Conservation (phyloP, 2,329 filamentous ascomycete species). For the Colletotrichum tamarilloi region DNA sequence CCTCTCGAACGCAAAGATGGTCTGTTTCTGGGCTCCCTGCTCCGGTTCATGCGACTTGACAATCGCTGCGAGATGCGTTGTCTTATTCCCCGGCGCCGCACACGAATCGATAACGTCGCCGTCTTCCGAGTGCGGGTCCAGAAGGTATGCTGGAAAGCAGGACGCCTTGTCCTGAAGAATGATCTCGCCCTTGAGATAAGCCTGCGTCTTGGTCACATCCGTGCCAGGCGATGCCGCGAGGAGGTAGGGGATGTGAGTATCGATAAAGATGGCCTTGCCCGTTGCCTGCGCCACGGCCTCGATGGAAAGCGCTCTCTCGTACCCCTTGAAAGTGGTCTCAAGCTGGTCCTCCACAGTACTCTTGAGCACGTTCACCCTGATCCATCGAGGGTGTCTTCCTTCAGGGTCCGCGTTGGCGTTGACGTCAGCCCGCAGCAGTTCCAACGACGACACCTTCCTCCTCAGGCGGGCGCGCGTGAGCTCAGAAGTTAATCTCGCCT, state of each 20-base stretch:
- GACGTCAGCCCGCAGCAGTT: slow-evolving; percentile 71
- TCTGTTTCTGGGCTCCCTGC: slow-evolving; percentile 49
- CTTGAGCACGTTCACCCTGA: slow-evolving; percentile 85
- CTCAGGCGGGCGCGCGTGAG: slow-evolving; percentile 83
- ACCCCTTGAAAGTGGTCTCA: slow-evolving; percentile 77
- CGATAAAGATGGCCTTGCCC: slow-evolving; percentile 73
- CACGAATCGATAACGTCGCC: slow-evolving; percentile 92
- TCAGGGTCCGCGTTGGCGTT: slow-evolving; percentile 62
- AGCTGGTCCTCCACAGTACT: slow-evolving; percentile 78
- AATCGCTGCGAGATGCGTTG: slow-evolving; percentile 89
- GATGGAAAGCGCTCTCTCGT: slow-evolving; percentile 66
- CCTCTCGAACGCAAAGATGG: slow-evolving; percentile 84
- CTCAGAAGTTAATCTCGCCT: slow-evolving; percentile 82
- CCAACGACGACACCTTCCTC: slow-evolving; percentile 74
- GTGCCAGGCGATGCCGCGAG: slow-evolving; percentile 79
- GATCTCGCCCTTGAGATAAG: slow-evolving; percentile 81
- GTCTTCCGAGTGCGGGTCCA: slow-evolving; percentile 74
- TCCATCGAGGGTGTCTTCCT: slow-evolving; percentile 84
- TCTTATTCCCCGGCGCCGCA: slow-evolving; percentile 96
- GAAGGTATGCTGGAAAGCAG: slow-evolving; percentile 92
- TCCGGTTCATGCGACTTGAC: slow-evolving; percentile 58
- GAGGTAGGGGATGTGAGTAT: slow-evolving; percentile 84
- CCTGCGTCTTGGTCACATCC: slow-evolving; percentile 77
- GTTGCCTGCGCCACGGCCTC: slow-evolving; percentile 62
- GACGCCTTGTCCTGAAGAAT: slow-evolving; percentile 98